Evolutionary conservation across 1,139 yeast species (phyloP).

Genomic region (Yamadazyma jaroonii): DNA sequence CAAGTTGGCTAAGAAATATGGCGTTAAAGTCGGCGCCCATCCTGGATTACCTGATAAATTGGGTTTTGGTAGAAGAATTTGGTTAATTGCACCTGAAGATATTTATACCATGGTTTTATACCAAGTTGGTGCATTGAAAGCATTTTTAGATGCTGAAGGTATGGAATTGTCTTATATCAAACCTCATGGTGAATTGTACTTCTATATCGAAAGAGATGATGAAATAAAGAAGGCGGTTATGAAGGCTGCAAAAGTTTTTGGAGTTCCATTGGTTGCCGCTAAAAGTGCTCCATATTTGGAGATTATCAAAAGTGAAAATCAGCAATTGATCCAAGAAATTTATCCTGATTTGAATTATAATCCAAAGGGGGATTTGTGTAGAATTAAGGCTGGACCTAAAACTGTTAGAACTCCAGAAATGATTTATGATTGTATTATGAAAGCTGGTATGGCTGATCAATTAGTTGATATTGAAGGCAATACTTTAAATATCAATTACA

Average conservation of each 20-base stretch:
- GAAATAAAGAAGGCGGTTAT: constrained; percentile 31
- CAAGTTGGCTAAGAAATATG: constrained; percentile 27
- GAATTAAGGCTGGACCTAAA: constrained; percentile 20
- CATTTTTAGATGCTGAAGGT: constrained; percentile 33
- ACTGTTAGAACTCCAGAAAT: constrained; percentile 25
- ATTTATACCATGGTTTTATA: constrained; percentile 30
- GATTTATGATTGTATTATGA: constrained; percentile 22
- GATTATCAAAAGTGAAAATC: constrained; percentile 66
- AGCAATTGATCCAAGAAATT: constrained; percentile 32
- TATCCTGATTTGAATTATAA: constrained; percentile 34
- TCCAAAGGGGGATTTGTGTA: constrained; percentile 24
- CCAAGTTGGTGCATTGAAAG: constrained; percentile 38
- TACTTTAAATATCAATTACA: constrained; percentile 21
- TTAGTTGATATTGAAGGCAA: constrained; percentile 19
- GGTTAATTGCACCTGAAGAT: constrained; percentile 33
- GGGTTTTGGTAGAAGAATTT: constrained; percentile 35
- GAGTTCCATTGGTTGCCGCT: constrained; percentile 65
- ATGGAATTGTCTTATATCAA: constrained; percentile 29
- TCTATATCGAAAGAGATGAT: constrained; percentile 32
- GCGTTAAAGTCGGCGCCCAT: constrained; percentile 34
- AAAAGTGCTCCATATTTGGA: constrained; percentile 77
- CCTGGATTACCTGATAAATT: constrained; percentile 36
- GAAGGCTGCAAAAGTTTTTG: constrained; percentile 31
- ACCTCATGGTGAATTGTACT: constrained; percentile 38
- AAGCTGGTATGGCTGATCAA: constrained; percentile 21